Conservation (phyloP, 345 rosid genomes). For the Adansonia digitata region DNA sequence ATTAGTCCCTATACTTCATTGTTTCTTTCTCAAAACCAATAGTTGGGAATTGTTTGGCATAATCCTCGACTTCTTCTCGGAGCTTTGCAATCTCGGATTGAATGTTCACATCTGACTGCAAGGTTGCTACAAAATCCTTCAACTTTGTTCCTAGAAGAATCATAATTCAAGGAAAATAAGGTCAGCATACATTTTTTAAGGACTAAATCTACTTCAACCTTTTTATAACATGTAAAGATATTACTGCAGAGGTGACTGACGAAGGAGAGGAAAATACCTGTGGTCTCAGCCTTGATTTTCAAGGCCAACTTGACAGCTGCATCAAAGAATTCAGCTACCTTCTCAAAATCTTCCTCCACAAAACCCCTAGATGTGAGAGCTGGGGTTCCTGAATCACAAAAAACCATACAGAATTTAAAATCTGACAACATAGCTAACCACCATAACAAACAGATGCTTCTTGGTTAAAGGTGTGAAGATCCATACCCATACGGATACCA, state of each 20-base stretch:
- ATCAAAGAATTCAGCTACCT: conserved; percentile 87
- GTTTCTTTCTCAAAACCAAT: conserved; percentile 89
- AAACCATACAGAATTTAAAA: conserved; percentile 12
- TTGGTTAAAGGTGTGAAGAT: conserved; percentile 2
- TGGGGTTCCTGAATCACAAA: conserved; percentile 65
- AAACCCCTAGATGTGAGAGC: conserved; percentile 98
- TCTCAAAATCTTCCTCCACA: conserved; percentile 77
- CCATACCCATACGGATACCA: conserved; percentile 91
- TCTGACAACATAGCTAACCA: background rate
- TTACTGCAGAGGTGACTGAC: background rate
- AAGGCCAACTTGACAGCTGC: conserved; percentile 75
- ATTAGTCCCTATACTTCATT: conserved; percentile 69
- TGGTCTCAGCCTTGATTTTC: conserved; percentile 64
- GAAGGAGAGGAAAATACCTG: conserved; percentile 39
- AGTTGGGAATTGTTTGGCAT: conserved; percentile 82
- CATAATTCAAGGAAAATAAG: background rate
- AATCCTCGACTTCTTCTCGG: conserved; percentile 62
- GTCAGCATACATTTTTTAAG: background rate
- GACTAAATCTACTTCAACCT: background rate
- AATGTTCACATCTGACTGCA: conserved; percentile 49
- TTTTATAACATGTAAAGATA: background rate
- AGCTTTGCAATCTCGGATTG: conserved; percentile 68
- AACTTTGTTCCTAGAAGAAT: conserved; percentile 62
- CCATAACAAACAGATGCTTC: conserved; percentile 3
- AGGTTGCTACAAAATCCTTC: conserved; percentile 74